These are phyloP conservation scores for Effrenium voratum DNA, from an alignment of 73 alveolate genomes.

Conservation along the genomic window DNA sequence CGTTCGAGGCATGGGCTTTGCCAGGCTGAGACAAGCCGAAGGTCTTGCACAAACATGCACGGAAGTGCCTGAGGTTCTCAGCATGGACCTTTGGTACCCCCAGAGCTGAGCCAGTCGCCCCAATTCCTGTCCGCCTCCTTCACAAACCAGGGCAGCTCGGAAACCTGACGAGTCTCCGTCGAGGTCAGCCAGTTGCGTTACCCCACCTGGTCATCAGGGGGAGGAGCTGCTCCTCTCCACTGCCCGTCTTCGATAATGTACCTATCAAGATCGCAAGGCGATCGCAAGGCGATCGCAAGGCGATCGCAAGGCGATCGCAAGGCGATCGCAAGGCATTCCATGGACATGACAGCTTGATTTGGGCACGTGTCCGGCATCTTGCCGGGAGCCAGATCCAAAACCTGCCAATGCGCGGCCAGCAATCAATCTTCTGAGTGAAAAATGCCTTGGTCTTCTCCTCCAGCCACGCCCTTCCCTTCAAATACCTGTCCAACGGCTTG, in stretches of 20 bases:
- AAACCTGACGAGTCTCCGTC: neutral
- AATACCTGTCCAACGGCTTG: conserved; percentile 2
- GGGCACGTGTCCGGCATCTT: conserved; percentile 87
- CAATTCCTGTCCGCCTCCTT: conserved; percentile 89
- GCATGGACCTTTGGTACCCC: neutral
- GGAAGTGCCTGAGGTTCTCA: conserved; percentile 12
- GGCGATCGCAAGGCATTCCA: too few relatives aligned
- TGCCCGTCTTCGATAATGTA: conserved; percentile 69
- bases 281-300: too few relatives aligned
- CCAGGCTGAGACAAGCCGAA: conserved; percentile 43
- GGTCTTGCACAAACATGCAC: conserved; percentile 70
- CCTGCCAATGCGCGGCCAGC: conserved; percentile 1
- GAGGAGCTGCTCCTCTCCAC: conserved; percentile 77
- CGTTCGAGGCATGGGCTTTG: neutral
- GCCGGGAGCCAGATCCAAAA: conserved; percentile 64
- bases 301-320: too few relatives aligned
- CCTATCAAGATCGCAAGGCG: neutral
- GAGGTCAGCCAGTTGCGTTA: neutral
- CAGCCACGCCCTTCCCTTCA: conserved; percentile 88
- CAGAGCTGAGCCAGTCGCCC: neutral
- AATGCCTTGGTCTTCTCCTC: conserved; percentile 88
- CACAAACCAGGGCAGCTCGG: conserved; percentile 80
- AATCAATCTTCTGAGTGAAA: neutral
- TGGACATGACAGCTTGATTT: neutral
- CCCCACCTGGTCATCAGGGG: conserved; percentile 36